A percentile compares a stretch with the other conserved stretches of the same genome.
phyloP scores from a whole-genome alignment of 768 basidiomycete species.

The Mycena leptocephala region DNA sequence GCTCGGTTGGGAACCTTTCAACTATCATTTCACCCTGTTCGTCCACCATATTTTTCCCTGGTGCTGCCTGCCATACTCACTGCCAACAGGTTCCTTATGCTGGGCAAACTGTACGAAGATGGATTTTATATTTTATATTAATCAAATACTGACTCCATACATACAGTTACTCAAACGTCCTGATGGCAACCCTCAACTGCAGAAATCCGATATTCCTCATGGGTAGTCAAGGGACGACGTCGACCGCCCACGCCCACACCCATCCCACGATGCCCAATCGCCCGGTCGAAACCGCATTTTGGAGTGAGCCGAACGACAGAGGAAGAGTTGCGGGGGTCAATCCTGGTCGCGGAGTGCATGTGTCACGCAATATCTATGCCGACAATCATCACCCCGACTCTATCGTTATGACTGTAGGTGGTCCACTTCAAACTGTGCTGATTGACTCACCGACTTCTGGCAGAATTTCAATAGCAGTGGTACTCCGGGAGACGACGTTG shows the following conservation, averaged over 20 bases:
- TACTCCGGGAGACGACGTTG: not conserved
- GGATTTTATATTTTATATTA: not conserved
- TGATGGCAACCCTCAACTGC: constrained; percentile 16
- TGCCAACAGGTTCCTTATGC: not conserved
- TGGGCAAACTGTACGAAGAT: not conserved
- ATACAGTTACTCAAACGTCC: too few species aligned
- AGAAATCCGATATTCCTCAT: not conserved
- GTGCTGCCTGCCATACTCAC: not conserved
- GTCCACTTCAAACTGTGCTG: not conserved
- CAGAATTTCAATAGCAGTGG: not conserved
- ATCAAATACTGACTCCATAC: not conserved
- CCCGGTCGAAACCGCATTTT: not conserved
- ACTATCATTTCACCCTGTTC: not conserved
- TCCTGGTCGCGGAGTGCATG: not conserved
- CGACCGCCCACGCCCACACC: not conserved
- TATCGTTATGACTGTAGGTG: constrained; percentile 9
- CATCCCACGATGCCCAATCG: too few species aligned
- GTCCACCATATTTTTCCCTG: not conserved
- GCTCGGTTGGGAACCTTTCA: not conserved
- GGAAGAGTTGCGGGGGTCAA: not conserved
- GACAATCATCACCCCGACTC: not conserved
- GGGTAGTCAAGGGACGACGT: not conserved
- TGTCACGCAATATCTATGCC: not conserved
- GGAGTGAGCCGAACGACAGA: not conserved
- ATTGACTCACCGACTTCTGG: not conserved